Percentiles rank a stretch among this genome's conserved stretches.
These are phyloP conservation scores for Clonostachys solani DNA, from an alignment of 2,329 filamentous ascomycete genomes.

Conservation along the genomic window DNA sequence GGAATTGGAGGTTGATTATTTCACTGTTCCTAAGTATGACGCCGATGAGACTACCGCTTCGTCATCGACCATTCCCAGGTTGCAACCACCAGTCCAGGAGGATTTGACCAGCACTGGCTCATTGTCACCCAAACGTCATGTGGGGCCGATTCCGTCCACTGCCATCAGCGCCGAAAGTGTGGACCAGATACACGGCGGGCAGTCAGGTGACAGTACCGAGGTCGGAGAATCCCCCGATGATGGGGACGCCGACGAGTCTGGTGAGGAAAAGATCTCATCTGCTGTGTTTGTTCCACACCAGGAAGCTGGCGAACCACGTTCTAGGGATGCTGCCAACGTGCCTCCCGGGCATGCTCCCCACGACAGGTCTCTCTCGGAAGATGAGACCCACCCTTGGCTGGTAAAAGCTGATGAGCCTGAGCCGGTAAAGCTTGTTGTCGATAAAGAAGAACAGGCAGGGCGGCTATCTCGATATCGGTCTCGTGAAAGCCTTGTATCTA, in stretches of 20 bases:
- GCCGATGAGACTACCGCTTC: conserved; percentile 1
- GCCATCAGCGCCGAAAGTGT: conserved; percentile 15
- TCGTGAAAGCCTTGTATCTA: conserved; percentile 19
- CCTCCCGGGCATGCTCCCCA: conserved; percentile 34
- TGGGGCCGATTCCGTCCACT: conserved; percentile 16
- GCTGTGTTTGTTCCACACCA: conserved; percentile 80
- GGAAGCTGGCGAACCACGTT: conserved; percentile 33
- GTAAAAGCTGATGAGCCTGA: conserved; percentile 52
- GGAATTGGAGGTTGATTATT: conserved; percentile 12
- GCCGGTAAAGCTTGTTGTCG: conserved; percentile 17
- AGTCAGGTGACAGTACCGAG: conserved; percentile 32
- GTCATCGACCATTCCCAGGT: conserved; percentile 8
- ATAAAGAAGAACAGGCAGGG: conserved; percentile 12
- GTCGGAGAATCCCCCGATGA: conserved; percentile 30
- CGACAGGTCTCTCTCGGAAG: conserved; percentile 30
- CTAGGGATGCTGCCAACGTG: conserved; percentile 8
- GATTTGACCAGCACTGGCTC: conserved; percentile 8
- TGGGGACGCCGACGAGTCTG: conserved; percentile 55
- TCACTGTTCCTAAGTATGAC: conserved; percentile 8
- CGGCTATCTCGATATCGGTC: conserved; percentile 14
- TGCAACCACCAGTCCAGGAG: conserved; percentile 10
- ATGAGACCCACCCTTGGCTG: conserved; percentile 45
- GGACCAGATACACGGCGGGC: conserved; percentile 13
- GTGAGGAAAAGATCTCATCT: conserved; percentile 83
- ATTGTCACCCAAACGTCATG: conserved; percentile 8